These are phyloP conservation scores for Cladosporium sp. DNA, from an alignment of 2,329 filamentous ascomycete genomes.

Conservation along the genomic window DNA sequence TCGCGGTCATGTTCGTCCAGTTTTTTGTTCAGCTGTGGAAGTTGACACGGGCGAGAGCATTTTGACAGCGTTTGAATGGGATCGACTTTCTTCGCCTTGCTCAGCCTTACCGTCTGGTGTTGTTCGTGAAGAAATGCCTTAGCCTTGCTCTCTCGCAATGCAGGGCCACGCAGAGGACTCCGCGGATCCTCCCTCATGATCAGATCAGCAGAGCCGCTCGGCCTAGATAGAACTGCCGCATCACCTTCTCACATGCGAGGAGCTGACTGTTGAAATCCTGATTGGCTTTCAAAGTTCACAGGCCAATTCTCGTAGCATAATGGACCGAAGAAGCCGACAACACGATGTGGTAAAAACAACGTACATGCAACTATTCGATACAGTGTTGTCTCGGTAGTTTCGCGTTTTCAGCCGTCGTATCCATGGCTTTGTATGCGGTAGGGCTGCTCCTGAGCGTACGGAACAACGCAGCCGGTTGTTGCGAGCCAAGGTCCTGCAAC, in stretches of 20 bases:
- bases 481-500: neutral
- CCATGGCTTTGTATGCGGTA: neutral
- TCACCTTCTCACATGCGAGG: slow-evolving; percentile 2
- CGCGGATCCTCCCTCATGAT: neutral
- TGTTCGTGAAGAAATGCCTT: neutral
- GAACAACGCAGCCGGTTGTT: neutral
- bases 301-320: neutral
- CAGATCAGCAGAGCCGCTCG: slow-evolving; percentile 9
- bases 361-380: neutral
- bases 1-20: neutral
- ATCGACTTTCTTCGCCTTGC: neutral
- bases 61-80: neutral
- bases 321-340: neutral
- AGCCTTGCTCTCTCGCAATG: neutral
- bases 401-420: neutral
- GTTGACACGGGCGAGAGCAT: neutral
- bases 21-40: neutral
- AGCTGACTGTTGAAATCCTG: neutral
- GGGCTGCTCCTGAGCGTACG: neutral
- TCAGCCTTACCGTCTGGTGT: neutral
- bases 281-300: neutral
- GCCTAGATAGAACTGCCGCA: slow-evolving; percentile 4
- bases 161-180: neutral
- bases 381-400: neutral
- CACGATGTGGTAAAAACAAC: neutral